Evolutionary conservation across 2,329 filamentous ascomycete species (phyloP).

Genomic region (Penicillium psychrosexuale): DNA sequence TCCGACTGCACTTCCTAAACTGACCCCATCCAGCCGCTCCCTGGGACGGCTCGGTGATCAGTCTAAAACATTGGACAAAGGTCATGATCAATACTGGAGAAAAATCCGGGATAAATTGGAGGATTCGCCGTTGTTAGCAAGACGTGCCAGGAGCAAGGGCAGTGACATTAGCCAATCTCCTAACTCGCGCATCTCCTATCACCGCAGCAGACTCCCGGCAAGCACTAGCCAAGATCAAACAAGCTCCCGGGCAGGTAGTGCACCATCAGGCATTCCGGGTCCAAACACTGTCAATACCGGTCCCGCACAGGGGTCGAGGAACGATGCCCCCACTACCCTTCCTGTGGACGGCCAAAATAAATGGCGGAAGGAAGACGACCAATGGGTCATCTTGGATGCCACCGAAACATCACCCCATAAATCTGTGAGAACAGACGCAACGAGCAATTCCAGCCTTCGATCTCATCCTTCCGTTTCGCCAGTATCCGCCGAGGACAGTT

Average conservation of each 20-base stretch:
- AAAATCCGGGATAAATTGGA: slow-evolving; percentile 29
- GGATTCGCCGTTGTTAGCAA: slow-evolving; percentile 19
- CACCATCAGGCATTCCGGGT: slow-evolving; percentile 38
- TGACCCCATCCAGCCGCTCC: slow-evolving; percentile 6
- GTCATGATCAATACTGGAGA: slow-evolving; percentile 30
- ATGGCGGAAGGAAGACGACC: slow-evolving; percentile 36
- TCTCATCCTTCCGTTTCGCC: slow-evolving; percentile 32
- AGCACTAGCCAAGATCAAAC: slow-evolving; percentile 5
- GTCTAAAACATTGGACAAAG: slow-evolving; percentile 15
- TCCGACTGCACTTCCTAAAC: slow-evolving; percentile 15
- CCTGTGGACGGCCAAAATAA: slow-evolving; percentile 21
- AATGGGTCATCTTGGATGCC: slow-evolving; percentile 34
- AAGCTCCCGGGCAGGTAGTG: slow-evolving; percentile 29
- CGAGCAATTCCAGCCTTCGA: slow-evolving; percentile 25
- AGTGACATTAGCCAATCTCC: slow-evolving; percentile 22
- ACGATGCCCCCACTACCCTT: slow-evolving; percentile 7
- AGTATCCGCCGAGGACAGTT: slow-evolving; percentile 30
- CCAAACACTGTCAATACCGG: slow-evolving; percentile 30
- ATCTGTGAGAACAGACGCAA: slow-evolving; percentile 19
- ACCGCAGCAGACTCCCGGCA: slow-evolving; percentile 18
- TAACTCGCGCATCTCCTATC: slow-evolving; percentile 17
- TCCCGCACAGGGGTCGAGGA: slow-evolving; percentile 18
- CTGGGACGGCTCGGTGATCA: slow-evolving; percentile 6
- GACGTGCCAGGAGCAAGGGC: slow-evolving; percentile 17
- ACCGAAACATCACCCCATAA: slow-evolving; percentile 23